Evolutionary conservation across 179 eudicot species (phyloP).

Genomic region (Dionaea muscipula): DNA sequence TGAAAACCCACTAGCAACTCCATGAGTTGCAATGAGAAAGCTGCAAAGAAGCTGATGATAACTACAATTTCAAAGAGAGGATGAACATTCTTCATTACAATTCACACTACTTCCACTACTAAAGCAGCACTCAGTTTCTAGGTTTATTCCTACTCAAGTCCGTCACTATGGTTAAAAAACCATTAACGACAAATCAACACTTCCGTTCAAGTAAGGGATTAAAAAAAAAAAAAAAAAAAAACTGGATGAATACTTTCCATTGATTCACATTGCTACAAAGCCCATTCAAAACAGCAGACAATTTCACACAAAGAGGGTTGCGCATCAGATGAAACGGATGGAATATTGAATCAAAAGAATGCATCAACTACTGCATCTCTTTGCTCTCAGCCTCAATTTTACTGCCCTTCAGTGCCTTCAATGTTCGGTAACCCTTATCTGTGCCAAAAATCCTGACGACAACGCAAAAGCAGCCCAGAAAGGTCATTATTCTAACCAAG

Average conservation of each 20-base stretch:
- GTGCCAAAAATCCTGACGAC: conserved; percentile 39
- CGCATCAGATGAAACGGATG: background rate
- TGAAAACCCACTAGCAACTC: no score
- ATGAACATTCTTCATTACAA: no score
- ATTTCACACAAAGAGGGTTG: background rate
- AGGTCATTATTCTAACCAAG: background rate
- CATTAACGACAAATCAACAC: background rate
- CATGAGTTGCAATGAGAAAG: no score
- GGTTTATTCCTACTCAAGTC: background rate
- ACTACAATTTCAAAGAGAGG: no score
- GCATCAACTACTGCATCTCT: conserved; percentile 6
- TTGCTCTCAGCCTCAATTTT: conserved; percentile 19
- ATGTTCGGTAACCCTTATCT: conserved; percentile 49
- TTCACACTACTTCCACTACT: no score
- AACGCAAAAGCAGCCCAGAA: background rate
- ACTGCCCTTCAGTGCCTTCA: conserved; percentile 35
- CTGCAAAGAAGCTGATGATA: no score
- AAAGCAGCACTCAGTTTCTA: no score
- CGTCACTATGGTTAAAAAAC: no score
- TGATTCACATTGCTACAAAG: background rate
- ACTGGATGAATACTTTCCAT: no score
- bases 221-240: background rate
- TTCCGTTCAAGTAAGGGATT: background rate
- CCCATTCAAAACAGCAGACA: background rate
- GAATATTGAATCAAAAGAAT: background rate